Evolutionary conservation across 1,284 basidiomycete genomes (phyloP).

Genomic region (Irpex sp.): DNA sequence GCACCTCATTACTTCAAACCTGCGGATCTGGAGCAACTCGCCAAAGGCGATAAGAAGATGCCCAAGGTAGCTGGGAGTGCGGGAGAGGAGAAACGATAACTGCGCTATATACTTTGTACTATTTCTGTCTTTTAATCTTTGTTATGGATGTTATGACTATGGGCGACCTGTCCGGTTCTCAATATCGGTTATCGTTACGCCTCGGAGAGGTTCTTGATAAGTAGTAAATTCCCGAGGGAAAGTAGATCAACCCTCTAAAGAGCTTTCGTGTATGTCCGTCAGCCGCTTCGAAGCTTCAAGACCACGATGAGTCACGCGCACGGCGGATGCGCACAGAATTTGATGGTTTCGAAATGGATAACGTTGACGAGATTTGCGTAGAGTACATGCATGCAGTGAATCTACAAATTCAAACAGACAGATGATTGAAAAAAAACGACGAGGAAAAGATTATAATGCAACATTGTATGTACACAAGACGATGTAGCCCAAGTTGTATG

Average conservation of each 20-base stretch:
- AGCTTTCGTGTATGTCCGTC: too few species aligned
- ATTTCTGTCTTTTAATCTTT: neutral
- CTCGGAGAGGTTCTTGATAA: too few species aligned
- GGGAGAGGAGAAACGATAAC: conserved; percentile 14
- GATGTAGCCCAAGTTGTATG: neutral
- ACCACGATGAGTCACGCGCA: too few species aligned
- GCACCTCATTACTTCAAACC: conserved; percentile 94
- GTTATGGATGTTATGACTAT: neutral
- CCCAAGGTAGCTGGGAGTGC: conserved; percentile 57
- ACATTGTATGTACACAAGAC: neutral
- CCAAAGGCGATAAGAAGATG: conserved; percentile 87
- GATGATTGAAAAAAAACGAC: neutral
- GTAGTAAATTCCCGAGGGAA: too few species aligned
- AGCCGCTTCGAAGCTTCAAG: too few species aligned
- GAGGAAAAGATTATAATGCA: neutral
- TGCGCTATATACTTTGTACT: neutral
- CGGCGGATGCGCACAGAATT: too few species aligned
- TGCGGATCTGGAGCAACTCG: conserved; percentile 81
- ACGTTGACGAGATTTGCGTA: neutral
- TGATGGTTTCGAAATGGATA: too few species aligned
- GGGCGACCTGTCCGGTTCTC: too few species aligned
- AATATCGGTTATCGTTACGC: too few species aligned
- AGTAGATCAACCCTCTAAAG: too few species aligned
- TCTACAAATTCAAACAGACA: neutral
- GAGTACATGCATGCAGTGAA: neutral